Percentiles rank a stretch among this genome's conserved stretches.
Conservation (phyloP, 164 flowering plant genomes). For the Warburgia ugandensis region DNA sequence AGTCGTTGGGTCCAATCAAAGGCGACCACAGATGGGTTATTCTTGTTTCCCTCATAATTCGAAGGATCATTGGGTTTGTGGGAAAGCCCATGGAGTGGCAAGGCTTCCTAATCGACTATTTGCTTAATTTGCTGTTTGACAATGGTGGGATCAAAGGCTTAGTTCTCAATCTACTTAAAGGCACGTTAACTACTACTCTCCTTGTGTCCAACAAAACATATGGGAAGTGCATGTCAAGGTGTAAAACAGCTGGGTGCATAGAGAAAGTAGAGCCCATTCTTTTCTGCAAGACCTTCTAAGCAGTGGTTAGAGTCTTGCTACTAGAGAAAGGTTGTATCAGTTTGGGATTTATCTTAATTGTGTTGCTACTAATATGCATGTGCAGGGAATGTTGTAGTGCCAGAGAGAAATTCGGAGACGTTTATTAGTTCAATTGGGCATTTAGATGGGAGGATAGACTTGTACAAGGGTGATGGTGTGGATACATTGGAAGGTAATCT, state of each 20-base stretch:
- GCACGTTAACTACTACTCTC: slow-evolving; percentile 16
- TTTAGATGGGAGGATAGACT: slow-evolving; percentile 62
- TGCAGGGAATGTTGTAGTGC: slow-evolving; percentile 62
- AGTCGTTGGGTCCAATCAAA: background rate
- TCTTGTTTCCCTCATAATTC: slow-evolving; percentile 41
- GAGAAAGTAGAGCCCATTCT: background rate
- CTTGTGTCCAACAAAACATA: background rate
- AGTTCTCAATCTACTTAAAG: slow-evolving; percentile 34
- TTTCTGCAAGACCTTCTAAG: no score
- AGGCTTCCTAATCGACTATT: slow-evolving; percentile 49
- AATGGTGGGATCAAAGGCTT: slow-evolving; percentile 44
- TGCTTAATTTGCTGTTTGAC: slow-evolving; percentile 55
- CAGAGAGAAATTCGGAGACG: slow-evolving; percentile 51
- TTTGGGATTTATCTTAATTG: background rate
- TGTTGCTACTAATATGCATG: background rate
- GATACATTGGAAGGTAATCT: slow-evolving; percentile 1
- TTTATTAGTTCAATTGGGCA: slow-evolving; percentile 73
- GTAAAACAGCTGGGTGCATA: background rate
- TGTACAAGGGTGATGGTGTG: slow-evolving; percentile 23
- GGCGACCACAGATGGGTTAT: slow-evolving; percentile 56
- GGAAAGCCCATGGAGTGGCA: slow-evolving; percentile 64
- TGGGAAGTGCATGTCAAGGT: background rate
- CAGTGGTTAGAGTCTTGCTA: no score
- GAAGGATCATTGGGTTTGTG: slow-evolving; percentile 37
- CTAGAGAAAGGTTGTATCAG: background rate